phyloP scores from a whole-genome alignment of 768 basidiomycete genomes.

The Lactifluus rugatus region DNA sequence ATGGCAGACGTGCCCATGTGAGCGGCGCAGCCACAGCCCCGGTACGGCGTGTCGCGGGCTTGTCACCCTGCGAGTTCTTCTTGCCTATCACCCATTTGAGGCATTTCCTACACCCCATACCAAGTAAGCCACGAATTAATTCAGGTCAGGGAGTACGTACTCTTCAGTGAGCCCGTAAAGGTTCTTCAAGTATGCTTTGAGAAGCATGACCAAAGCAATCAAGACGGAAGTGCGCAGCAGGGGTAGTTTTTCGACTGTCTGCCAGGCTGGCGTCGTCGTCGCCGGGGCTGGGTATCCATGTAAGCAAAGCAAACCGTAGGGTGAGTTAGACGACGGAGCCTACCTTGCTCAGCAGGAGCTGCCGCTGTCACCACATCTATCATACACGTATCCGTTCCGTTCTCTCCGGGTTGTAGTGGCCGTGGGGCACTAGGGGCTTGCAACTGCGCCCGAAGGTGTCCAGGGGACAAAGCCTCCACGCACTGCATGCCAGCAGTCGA shows the following conservation, averaged over 20 bases:
- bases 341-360: neutral
- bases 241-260: slow-evolving; percentile 19
- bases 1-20: slow-evolving; percentile 67
- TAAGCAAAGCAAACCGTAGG: neutral
- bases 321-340: neutral
- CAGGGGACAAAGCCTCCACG: slow-evolving; percentile 64
- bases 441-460: slow-evolving; percentile 55
- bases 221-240: slow-evolving; percentile 63
- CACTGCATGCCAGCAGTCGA: slow-evolving; percentile 76
- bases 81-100: slow-evolving; percentile 79
- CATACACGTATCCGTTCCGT: neutral
- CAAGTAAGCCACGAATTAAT: neutral
- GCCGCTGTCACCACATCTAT: neutral
- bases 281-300: neutral
- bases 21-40: slow-evolving; percentile 51
- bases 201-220: slow-evolving; percentile 75
- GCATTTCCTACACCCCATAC: slow-evolving; percentile 59
- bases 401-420: neutral
- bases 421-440: slow-evolving; percentile 26
- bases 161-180: slow-evolving; percentile 87
- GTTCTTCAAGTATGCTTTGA: slow-evolving; percentile 77
- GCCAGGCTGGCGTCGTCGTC: slow-evolving; percentile 7
- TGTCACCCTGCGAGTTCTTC: slow-evolving; percentile 85
- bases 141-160: slow-evolving; percentile 38
- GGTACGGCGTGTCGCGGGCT: slow-evolving; percentile 54